These are phyloP conservation scores for Paraleonurus japonicus DNA, from an alignment of 257 asterid species.

Conservation along the genomic window DNA sequence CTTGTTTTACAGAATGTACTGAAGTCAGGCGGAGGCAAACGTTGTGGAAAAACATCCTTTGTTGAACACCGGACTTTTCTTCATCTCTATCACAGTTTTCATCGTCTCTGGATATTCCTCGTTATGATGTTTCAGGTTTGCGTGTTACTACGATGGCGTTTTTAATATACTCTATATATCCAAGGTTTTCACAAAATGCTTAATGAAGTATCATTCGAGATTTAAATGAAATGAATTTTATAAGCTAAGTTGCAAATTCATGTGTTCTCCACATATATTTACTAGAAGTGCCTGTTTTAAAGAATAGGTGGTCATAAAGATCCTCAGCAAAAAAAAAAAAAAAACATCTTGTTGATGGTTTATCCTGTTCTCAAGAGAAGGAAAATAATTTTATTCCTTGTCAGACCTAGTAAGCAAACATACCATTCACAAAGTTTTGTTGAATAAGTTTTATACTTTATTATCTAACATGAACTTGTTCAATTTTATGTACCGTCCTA, in stretches of 20 bases:
- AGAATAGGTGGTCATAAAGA: not conserved
- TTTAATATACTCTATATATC: not conserved
- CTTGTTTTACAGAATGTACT: constrained; percentile 59
- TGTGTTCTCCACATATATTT: not conserved
- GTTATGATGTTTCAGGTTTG: constrained; percentile 95
- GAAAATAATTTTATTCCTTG: not conserved
- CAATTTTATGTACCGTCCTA: not conserved
- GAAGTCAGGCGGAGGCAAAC: constrained; percentile 71
- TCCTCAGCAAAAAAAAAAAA: too few relatives aligned
- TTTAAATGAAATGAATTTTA: not conserved
- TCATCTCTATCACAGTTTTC: constrained; percentile 98
- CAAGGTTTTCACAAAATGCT: not conserved
- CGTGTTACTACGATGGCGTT: not conserved
- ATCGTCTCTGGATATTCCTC: constrained; percentile 97
- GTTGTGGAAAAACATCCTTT: constrained; percentile 89
- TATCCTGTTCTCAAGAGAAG: not conserved
- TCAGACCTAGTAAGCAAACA: not conserved
- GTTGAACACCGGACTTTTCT: constrained; percentile 97
- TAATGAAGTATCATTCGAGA: not conserved
- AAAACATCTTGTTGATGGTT: not conserved
- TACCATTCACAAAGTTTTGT: not conserved
- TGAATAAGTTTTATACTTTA: not conserved
- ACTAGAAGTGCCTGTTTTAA: constrained; percentile 1
- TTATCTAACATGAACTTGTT: not conserved
- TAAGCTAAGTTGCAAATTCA: constrained; percentile 1